Percentiles rank a stretch among this genome's conserved stretches.
Evolutionary conservation across 805 yeast species (phyloP).

Genomic region (Wickerhamomyces canadensis): DNA sequence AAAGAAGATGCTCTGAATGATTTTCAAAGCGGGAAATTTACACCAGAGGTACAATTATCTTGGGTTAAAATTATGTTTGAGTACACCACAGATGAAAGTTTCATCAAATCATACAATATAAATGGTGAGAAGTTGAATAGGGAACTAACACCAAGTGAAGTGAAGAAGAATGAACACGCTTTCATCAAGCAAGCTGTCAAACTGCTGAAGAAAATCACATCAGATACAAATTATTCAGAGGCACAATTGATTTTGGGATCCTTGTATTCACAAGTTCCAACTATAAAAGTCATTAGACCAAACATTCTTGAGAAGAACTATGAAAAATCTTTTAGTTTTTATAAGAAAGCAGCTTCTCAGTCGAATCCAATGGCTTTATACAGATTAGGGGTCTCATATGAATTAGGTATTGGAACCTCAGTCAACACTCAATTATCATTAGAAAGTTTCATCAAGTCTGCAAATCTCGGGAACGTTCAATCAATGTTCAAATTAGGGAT

Average conservation of each 20-base stretch:
- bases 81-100: slow-evolving; percentile 36
- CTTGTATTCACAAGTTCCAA: slow-evolving; percentile 50
- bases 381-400: slow-evolving; percentile 66
- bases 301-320: slow-evolving; percentile 50
- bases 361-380: slow-evolving; percentile 59
- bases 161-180: slow-evolving; percentile 45
- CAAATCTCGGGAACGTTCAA: slow-evolving; percentile 52
- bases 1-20: slow-evolving; percentile 31
- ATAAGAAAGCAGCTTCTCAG: slow-evolving; percentile 51
- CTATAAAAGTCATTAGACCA: slow-evolving; percentile 37
- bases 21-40: slow-evolving; percentile 28
- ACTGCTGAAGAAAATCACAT: slow-evolving; percentile 50
- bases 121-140: slow-evolving; percentile 40
- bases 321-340: slow-evolving; percentile 54
- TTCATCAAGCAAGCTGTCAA: slow-evolving; percentile 55
- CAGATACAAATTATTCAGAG: slow-evolving; percentile 44
- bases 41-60: slow-evolving; percentile 50
- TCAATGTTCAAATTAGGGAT: slow-evolving; percentile 75
- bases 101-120: slow-evolving; percentile 38
- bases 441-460: slow-evolving; percentile 52
- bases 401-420: slow-evolving; percentile 53
- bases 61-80: slow-evolving; percentile 59
- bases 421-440: slow-evolving; percentile 43
- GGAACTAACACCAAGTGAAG: slow-evolving; percentile 35
- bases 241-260: slow-evolving; percentile 59